Base-by-base conservation (phyloP, 2,329 filamentous ascomycete genomes). In the Ciborinia camelliae region DNA sequence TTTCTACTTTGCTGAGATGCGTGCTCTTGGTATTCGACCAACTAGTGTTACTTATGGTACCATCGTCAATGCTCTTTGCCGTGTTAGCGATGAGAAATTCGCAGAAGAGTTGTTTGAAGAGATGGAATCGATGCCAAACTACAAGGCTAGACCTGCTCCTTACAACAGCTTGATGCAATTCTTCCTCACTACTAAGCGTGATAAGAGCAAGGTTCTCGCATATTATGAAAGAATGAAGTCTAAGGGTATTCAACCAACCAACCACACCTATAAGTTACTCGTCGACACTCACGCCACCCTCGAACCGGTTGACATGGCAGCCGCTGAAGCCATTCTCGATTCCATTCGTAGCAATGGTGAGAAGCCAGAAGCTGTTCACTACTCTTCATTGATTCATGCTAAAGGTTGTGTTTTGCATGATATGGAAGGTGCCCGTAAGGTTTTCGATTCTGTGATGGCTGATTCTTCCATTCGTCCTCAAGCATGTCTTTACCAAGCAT, bases 121-220 rank as follows among this genome's bases (percentile, higher is more conserved):
- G 81, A 99, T 99, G 95, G 95, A 99, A 81, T 87, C 89, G 54
- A 97, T 96, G 89, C 90, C 92, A 65, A 99, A 99, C 81, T 99
- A 99, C 85, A 98, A 97, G 82, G 92, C 95, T 48, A 90, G 95
- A 12, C 93, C 95, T 32, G 95, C 95, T 30, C 95, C 95, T 0
- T 99, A 99, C 83, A 97, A 99, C 82, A 96, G 92, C 78, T 90
- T 99, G 88, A 99, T 99, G 87, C 95, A 99, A 76, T 98, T 97
- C 81, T 99, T 98, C 85, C 82, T 98, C 71, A 96, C 91, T 65
- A 98, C 94, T 63, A 98, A 98, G 85, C 91, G 92, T 62, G 94
- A 99, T 77, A 94, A 95, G 79, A 81, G 83, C 77, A 98, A 98
- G 86, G 94, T 97, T 6, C 83, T 99, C 30, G 84, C 88, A 39